phyloP scores from a whole-genome alignment of 2,329 filamentous ascomycete genomes.

The Rhinocladiella similis region DNA sequence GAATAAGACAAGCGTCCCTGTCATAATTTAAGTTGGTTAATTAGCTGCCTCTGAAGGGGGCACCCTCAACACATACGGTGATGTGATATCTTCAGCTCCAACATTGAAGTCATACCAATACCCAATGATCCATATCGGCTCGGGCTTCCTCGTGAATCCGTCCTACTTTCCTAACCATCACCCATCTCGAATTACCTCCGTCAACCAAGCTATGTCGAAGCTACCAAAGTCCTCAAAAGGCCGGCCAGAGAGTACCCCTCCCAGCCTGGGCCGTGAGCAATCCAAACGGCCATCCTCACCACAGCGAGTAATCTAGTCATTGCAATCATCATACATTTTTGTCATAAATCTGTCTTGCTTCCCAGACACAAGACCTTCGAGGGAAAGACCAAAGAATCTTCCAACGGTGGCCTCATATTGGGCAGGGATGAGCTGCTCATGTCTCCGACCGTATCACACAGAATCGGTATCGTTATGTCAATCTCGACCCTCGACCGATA shows the following conservation, averaged over 20 bases:
- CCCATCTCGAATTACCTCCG: no score
- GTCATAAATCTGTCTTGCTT: neutral
- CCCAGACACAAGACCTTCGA: neutral
- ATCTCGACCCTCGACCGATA: slow-evolving; percentile 13
- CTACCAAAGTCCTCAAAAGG: no score
- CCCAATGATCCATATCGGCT: no score
- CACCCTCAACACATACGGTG: no score
- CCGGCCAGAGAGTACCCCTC: neutral
- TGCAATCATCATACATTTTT: neutral
- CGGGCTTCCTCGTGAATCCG: no score
- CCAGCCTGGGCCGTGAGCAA: neutral
- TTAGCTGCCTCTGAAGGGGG: no score
- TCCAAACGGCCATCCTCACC: neutral
- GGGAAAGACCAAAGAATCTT: neutral
- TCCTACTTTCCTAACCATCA: no score
- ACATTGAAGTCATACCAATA: no score
- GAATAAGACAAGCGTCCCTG: no score
- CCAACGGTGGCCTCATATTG: neutral
- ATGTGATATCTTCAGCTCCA: no score
- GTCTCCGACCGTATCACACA: slow-evolving; percentile 17
- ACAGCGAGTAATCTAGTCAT: neutral
- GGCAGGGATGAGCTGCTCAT: neutral
- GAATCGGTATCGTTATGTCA: slow-evolving; percentile 8
- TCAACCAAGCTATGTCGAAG: no score
- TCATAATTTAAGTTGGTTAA: no score